These are phyloP conservation scores for Rhodotorula taiwanensis DNA, from an alignment of 768 basidiomycete species.

Conservation along the genomic window DNA sequence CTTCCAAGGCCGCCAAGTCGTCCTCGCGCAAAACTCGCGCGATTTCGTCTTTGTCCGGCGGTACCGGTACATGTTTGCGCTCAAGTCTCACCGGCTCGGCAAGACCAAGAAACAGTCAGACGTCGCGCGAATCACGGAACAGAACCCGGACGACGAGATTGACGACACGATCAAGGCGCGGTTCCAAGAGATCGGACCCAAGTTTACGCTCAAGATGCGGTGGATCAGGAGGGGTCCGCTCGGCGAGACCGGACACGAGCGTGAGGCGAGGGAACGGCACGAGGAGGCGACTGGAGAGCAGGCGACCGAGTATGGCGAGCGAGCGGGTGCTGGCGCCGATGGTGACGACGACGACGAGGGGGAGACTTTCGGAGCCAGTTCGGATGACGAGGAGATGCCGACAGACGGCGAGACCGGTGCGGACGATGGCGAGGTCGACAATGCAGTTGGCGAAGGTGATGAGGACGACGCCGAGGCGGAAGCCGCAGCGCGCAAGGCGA, in stretches of 20 bases:
- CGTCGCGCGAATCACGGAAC: slow-evolving; percentile 26
- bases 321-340: background rate
- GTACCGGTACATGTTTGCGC: slow-evolving; percentile 59
- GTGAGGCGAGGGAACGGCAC: slow-evolving; percentile 50
- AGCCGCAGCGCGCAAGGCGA: slow-evolving; percentile 30
- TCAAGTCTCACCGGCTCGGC: slow-evolving; percentile 23
- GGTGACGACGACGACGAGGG: slow-evolving; percentile 15
- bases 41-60: slow-evolving; percentile 97
- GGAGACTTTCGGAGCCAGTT: too few relatives aligned
- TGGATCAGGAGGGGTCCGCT: slow-evolving; percentile 77
- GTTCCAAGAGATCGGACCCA: slow-evolving; percentile 93
- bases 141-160: slow-evolving; percentile 53
- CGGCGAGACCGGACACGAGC: slow-evolving; percentile 59
- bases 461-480: slow-evolving; percentile 20
- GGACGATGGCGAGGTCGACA: too few relatives aligned
- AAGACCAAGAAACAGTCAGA: slow-evolving; percentile 24
- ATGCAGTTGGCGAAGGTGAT: too few relatives aligned
- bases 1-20: slow-evolving; percentile 92
- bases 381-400: too few relatives aligned
- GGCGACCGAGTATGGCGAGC: slow-evolving; percentile 40
- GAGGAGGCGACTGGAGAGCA: slow-evolving; percentile 42
- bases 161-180: slow-evolving; percentile 89
- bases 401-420: too few relatives aligned
- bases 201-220: slow-evolving; percentile 87
- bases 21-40: slow-evolving; percentile 92